These are phyloP conservation scores for Annona squamosa DNA, from an alignment of 164 flowering plant genomes.

Conservation along the genomic window DNA sequence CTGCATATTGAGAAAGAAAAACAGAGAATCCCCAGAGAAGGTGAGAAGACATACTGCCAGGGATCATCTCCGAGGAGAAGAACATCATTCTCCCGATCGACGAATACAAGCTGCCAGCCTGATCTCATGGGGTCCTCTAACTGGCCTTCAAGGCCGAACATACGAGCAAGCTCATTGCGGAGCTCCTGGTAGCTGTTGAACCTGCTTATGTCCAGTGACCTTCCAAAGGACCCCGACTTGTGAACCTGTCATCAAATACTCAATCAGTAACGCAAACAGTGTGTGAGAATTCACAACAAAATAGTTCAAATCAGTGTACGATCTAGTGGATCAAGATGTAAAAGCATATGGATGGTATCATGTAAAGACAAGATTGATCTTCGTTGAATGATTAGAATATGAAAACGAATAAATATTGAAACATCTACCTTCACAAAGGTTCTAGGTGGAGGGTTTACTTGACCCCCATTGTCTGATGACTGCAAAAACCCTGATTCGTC, in stretches of 20 bases:
- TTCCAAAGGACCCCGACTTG: constrained; percentile 85
- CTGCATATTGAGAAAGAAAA: not conserved
- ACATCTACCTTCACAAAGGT: constrained; percentile 84
- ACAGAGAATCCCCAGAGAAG: not conserved
- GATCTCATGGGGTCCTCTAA: constrained; percentile 98
- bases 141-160: constrained; percentile 96
- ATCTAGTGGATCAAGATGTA: not conserved
- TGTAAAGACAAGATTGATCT: too few species aligned
- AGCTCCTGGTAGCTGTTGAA: constrained; percentile 91
- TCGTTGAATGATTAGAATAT: too few species aligned
- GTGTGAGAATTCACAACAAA: not conserved
- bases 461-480: constrained; percentile 64
- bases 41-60: constrained; percentile 70
- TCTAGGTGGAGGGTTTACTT: constrained; percentile 50
- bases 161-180: constrained; percentile 79
- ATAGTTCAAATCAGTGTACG: not conserved
- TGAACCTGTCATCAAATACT: constrained; percentile 47
- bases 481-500: constrained; percentile 81
- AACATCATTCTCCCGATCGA: constrained; percentile 97
- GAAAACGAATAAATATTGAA: not conserved
- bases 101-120: constrained; percentile 99
- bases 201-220: constrained; percentile 83
- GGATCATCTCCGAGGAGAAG: constrained; percentile 99
- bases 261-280: not conserved
- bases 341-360: not conserved